Conservation (phyloP, 371 early-diverging fungal species). For the Apophysomyces ossiformis region DNA sequence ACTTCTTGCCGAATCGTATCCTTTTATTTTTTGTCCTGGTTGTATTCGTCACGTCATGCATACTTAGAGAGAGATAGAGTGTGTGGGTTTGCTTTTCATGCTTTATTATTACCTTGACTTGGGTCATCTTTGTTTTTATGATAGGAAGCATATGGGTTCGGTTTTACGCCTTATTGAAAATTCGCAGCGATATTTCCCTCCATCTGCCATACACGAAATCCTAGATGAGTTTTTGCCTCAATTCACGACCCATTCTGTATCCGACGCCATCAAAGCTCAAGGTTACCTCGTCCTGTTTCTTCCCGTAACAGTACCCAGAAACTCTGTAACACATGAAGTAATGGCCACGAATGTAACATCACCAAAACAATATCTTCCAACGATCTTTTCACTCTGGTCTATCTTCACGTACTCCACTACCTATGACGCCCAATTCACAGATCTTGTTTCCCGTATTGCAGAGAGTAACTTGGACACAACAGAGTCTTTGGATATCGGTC, state of each 20-base stretch:
- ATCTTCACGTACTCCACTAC: slow-evolving; percentile 58
- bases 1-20: slow-evolving; percentile 59
- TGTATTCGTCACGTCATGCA: no score
- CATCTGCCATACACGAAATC: slow-evolving; percentile 70
- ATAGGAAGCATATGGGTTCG: slow-evolving; percentile 40
- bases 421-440: slow-evolving; percentile 70
- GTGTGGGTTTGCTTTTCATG: no score
- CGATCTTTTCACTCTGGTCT: slow-evolving; percentile 83
- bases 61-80: no score
- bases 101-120: not conserved
- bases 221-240: slow-evolving; percentile 73
- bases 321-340: slow-evolving; percentile 31
- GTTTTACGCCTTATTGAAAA: slow-evolving; percentile 45
- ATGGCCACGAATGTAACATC: slow-evolving; percentile 35
- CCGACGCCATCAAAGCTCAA: slow-evolving; percentile 60
- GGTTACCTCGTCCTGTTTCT: slow-evolving; percentile 65
- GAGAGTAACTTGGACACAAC: slow-evolving; percentile 51
- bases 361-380: slow-evolving; percentile 75
- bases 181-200: slow-evolving; percentile 64
- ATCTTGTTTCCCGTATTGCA: slow-evolving; percentile 72
- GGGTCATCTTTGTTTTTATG: not conserved
- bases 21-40: not conserved
- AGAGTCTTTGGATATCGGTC: slow-evolving; percentile 35
- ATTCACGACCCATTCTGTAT: slow-evolving; percentile 60
- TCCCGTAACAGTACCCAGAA: slow-evolving; percentile 50